These are phyloP conservation scores for Tripterygium wilfordii DNA, from an alignment of 177 flowering plant species.

Conservation along the genomic window DNA sequence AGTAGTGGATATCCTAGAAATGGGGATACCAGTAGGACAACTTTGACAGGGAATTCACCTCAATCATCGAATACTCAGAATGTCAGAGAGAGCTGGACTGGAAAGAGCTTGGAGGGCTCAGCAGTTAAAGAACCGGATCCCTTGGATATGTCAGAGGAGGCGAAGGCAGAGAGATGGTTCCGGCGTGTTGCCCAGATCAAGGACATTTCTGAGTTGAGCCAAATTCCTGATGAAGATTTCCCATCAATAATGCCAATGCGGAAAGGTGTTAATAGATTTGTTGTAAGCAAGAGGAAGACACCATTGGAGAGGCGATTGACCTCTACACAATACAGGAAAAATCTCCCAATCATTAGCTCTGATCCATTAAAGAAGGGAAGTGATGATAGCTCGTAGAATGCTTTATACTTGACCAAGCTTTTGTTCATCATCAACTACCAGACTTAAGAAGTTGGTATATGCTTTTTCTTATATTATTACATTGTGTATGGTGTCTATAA, in stretches of 20 bases:
- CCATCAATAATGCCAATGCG: slow-evolving; percentile 99
- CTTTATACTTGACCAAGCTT: background rate
- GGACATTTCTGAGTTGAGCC: slow-evolving; percentile 89
- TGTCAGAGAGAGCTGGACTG: slow-evolving; percentile 35
- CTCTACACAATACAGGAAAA: slow-evolving; percentile 77
- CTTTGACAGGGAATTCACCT: slow-evolving; percentile 7
- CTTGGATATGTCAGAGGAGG: slow-evolving; percentile 98
- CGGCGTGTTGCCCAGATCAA: slow-evolving; percentile 89
- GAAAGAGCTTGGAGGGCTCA: slow-evolving; percentile 92
- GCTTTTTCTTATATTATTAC: no score
- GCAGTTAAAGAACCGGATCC: slow-evolving; percentile 86
- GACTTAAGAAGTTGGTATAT: no score
- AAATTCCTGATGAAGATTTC: slow-evolving; percentile 95
- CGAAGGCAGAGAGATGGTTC: slow-evolving; percentile 95
- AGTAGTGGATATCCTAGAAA: slow-evolving; percentile 5
- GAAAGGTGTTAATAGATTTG: slow-evolving; percentile 94
- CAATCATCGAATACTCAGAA: slow-evolving; percentile 19
- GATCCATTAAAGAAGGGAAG: slow-evolving; percentile 50
- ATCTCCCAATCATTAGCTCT: slow-evolving; percentile 69
- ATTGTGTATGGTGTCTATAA: no score
- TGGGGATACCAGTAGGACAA: slow-evolving; percentile 9
- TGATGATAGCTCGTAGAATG: slow-evolving; percentile 33
- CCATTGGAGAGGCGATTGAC: slow-evolving; percentile 90
- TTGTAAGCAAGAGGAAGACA: slow-evolving; percentile 96
- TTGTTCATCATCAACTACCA: no score